Percentiles rank a stretch among this genome's conserved stretches.
These are phyloP conservation scores for Aspergillus egyptiacus DNA, from an alignment of 495 filamentous ascomycete genomes.

Conservation along the genomic window DNA sequence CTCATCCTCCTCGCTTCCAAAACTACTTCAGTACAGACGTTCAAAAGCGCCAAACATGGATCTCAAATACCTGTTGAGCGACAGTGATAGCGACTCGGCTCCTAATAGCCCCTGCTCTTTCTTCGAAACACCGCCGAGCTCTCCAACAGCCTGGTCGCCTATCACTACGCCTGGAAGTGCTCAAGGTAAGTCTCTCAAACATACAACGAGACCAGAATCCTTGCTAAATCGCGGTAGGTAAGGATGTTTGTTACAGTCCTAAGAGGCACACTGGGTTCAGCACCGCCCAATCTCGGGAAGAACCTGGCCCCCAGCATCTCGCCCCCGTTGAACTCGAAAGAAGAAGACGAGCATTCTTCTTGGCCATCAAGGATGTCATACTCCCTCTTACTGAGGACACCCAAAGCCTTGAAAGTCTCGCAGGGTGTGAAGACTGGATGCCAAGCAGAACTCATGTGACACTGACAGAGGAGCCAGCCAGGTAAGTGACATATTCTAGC, in stretches of 20 bases:
- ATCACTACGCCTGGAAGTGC: neutral
- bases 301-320: no score
- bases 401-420: neutral
- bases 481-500: constrained; percentile 22
- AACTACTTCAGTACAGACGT: neutral
- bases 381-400: neutral
- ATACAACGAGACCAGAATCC: no score
- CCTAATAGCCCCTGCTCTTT: neutral
- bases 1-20: neutral
- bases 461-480: constrained; percentile 26
- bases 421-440: no score
- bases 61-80: neutral
- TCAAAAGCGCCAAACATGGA: neutral
- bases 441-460: neutral
- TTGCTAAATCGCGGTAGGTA: no score
- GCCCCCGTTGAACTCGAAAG: no score
- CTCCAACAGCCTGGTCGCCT: neutral
- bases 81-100: neutral
- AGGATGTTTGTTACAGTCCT: no score
- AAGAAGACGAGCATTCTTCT: neutral
- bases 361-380: neutral
- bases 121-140: neutral
- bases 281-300: no score
- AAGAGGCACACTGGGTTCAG: no score
- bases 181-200: neutral